Base-by-base conservation (phyloP, 768 basidiomycete species). In the Pisolithus albus region DNA sequence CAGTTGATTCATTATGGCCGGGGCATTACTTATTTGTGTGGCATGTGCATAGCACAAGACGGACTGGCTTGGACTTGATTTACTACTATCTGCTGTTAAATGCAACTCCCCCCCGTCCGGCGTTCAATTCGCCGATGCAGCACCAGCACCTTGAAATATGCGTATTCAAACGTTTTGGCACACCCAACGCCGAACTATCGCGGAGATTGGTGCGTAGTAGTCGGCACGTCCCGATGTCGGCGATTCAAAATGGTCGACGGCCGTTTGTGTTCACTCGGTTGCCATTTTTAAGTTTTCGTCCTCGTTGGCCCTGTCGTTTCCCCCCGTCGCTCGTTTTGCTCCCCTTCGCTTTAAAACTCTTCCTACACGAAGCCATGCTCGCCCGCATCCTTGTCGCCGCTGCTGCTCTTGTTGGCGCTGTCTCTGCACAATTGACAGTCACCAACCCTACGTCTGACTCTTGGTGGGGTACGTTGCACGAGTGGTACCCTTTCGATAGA, bases 401-500 rank as follows among this genome's bases (percentile, higher is more conserved):
- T 52, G 68, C 72, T 49, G 69, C 77, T 55, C 58, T 78, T 51
- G 58, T 64, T 48, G 62, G 65, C 54, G 59, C 70, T 39, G 72
- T 68, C 39, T 62, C 66, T 55, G 76, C 76, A 7, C 66, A 73
- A 54, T 67, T 82, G 51, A 30, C 58, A 38, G 68, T 85, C 69
- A 66, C 72, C 42, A 59, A 63, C 39, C 83, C 83, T 2, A 68
- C 71, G 30, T 39, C 71, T 2, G 47, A 66, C 56, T 60, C 68
- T 7, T 85, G 83, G 83, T 85, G 83, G 83, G 78, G 83, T 85
- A 53, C 46, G 80, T 74, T 13, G 34, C 4, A 15, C 15, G 34
- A 34, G 34, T 23, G 0, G 26, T 32, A 21, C 49, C 47, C n/a
- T 30, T n/a, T 32, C 32, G 18, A 7, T 10, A 7, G 19, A 11